phyloP scores from a whole-genome alignment of 1,284 basidiomycete genomes.

The Apiotrichum montevideense region DNA sequence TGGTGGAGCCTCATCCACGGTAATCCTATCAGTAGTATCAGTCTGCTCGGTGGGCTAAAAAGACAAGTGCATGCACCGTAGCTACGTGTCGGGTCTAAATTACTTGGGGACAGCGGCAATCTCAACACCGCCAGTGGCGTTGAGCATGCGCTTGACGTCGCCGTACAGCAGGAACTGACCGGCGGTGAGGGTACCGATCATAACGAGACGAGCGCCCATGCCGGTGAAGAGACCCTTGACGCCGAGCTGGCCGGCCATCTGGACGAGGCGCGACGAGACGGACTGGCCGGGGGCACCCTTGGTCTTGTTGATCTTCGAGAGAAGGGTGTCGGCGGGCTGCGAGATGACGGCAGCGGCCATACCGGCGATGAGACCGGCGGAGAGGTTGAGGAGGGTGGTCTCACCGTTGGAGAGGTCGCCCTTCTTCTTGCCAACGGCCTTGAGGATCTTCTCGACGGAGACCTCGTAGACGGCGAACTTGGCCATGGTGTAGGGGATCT shows the following conservation, averaged over 20 bases:
- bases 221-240: slow-evolving; percentile 53
- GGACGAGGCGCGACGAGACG: slow-evolving; percentile 49
- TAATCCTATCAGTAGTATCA: no score
- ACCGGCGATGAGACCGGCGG: slow-evolving; percentile 53
- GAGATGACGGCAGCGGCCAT: slow-evolving; percentile 56
- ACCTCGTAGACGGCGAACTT: slow-evolving; percentile 53
- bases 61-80: neutral
- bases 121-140: slow-evolving; percentile 51
- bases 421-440: slow-evolving; percentile 50
- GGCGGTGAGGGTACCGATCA: slow-evolving; percentile 55
- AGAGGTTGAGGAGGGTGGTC: slow-evolving; percentile 47
- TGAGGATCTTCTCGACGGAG: slow-evolving; percentile 50
- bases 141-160: slow-evolving; percentile 50
- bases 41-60: neutral
- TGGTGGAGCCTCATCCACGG: no score
- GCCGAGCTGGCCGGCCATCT: slow-evolving; percentile 51
- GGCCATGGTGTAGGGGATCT: slow-evolving; percentile 53
- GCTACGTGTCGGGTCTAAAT: slow-evolving; percentile 3
- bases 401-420: slow-evolving; percentile 45
- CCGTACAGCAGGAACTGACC: slow-evolving; percentile 52
- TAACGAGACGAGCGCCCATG: slow-evolving; percentile 47
- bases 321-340: slow-evolving; percentile 55
- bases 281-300: slow-evolving; percentile 54
- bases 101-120: slow-evolving; percentile 43
- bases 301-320: slow-evolving; percentile 57